Base-by-base conservation (phyloP, 1,139 yeast species). In the Hyphopichia wangnamkhiaoensis region DNA sequence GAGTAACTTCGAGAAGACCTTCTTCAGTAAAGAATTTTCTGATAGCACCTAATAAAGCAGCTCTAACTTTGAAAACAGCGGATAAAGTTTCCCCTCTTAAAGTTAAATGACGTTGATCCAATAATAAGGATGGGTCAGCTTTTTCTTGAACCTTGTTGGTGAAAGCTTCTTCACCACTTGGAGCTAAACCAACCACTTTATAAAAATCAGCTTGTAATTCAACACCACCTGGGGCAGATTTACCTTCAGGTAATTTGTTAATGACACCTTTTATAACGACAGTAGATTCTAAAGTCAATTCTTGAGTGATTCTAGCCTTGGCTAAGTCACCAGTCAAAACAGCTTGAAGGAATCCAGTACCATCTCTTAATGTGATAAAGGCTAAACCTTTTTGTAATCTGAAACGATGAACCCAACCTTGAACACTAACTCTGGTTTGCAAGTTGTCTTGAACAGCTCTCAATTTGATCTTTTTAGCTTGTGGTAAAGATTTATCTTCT, bases 371-470 rank as follows among this genome's bases (percentile, higher is more conserved):
- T 33, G 95, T 93, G 45, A 94, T 63, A 62, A 94, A 94, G 14
- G 87, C 95, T 39, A 89, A 78, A 29, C 95, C 96, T 72, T 94
- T 94, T 67, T 93, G 98, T 38, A 81, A 58, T 65, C 99, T 83
- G 57, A 93, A 75, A 63, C 98, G 86, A 67, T 94, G 99, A 46
- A 94, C 76, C 99, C 99, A 94, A 46, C 98, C 99, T 50, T 81
- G 82, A 32, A 91, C 84, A 44, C 73, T 62, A 41, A 90, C 89
- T 61, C 98, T 81, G 45, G 71, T 52, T 37, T 76, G 84, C 32
- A 84, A 66, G 58, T 68, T 59, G 3, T 70, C 74, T 42, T 74
- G 74, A 33, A 84, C 63, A 5, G 71, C 52, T 47, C 73, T 65
- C 56, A 93, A 77, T 68, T 89, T 91, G 62, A 81, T 77, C 56